Conservation (phyloP, 148 eudicot genomes). For the Persicaria tinctoria region DNA sequence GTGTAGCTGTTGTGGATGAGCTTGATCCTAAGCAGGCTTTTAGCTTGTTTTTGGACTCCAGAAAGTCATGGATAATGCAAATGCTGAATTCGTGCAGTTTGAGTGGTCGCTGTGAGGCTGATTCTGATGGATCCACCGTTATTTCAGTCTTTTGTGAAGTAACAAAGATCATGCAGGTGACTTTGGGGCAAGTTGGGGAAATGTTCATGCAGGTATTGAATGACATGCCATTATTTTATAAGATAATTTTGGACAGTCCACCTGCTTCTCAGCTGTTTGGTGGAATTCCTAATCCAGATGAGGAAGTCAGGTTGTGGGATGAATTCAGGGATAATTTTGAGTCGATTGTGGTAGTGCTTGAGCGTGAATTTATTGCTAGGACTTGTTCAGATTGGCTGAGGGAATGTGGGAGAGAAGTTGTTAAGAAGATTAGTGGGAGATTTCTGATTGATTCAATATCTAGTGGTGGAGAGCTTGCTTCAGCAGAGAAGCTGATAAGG, state of each 20-base stretch:
- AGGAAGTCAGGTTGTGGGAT: slow-evolving; percentile 85
- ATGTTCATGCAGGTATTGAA: slow-evolving; percentile 81
- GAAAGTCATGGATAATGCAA: slow-evolving; percentile 70
- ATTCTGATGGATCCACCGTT: slow-evolving; percentile 40
- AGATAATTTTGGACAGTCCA: slow-evolving; percentile 68
- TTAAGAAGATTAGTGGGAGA: slow-evolving; percentile 58
- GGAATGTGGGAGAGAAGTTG: slow-evolving; percentile 77
- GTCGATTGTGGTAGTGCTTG: slow-evolving; percentile 55
- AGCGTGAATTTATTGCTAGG: slow-evolving; percentile 56
- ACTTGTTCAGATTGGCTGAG: slow-evolving; percentile 82
- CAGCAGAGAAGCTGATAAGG: slow-evolving; percentile 74
- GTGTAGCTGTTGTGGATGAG: slow-evolving; percentile 73
- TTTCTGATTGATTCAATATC: slow-evolving; percentile 69
- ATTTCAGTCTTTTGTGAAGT: slow-evolving; percentile 70
- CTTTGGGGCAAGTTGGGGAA: slow-evolving; percentile 80
- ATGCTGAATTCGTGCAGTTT: slow-evolving; percentile 41
- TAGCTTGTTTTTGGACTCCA: slow-evolving; percentile 63
- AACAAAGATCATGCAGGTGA: slow-evolving; percentile 81
- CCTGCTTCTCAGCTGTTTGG: slow-evolving; percentile 97
- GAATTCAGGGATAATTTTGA: slow-evolving; percentile 74
- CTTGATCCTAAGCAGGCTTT: slow-evolving; percentile 63
- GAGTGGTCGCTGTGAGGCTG: slow-evolving; percentile 10
- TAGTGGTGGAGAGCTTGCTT: slow-evolving; percentile 72
- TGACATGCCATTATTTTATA: slow-evolving; percentile 92
- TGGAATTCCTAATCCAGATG: slow-evolving; percentile 80